Base-by-base conservation (phyloP, 768 basidiomycete genomes). In the Paxillus involutus region DNA sequence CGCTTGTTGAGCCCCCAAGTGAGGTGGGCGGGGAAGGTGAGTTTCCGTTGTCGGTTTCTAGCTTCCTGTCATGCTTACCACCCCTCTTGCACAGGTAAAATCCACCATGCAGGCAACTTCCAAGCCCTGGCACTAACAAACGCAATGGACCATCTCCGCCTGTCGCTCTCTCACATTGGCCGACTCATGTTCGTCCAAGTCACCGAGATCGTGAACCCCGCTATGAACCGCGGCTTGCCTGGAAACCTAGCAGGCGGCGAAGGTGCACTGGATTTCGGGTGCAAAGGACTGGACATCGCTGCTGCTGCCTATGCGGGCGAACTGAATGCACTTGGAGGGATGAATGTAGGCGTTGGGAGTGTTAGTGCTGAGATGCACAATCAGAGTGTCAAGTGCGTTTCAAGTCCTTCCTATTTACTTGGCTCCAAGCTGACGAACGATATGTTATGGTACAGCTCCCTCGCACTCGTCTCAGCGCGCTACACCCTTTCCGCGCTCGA, bases 361-460 rank as follows among this genome's bases (percentile, higher is more conserved):
- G 90, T 94, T 63, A 88, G 86, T 2, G 91, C 91, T 1, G 91
- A 94, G 72, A 91, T 93, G 88, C 89, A 92, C 65, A 94, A 94
- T 61, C 92, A 94, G 69, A 88, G 92, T 42, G 82, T 94, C 70
- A 94, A 94, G 89, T 91, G 58, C 56, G 88, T 75, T 43, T 33
- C 13, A 35, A 0, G 9, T 14, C 19, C n/a, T 33, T 29, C 30
- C 12, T 35, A 35, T 32, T 24, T 51, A n/a, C n/a, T n/a, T n/a
- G n/a, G n/a, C n/a, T n/a, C n/a, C 7, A 30, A 40, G 14, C 43
- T 35, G 39, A 21, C 36, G 30, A 29, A 49, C 14, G 39, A 6
- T 49, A 35, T 29, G 36, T 12, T 24, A 13, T 45, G 48, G 43
- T 12, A 36, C 32, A 91, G 89, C 69, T 93, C 91, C 6, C 77